Evolutionary conservation across 331 rosid genomes (phyloP), one percentile per base, ranked within the genome.

Genomic region (Prunus yedoensis): DNA sequence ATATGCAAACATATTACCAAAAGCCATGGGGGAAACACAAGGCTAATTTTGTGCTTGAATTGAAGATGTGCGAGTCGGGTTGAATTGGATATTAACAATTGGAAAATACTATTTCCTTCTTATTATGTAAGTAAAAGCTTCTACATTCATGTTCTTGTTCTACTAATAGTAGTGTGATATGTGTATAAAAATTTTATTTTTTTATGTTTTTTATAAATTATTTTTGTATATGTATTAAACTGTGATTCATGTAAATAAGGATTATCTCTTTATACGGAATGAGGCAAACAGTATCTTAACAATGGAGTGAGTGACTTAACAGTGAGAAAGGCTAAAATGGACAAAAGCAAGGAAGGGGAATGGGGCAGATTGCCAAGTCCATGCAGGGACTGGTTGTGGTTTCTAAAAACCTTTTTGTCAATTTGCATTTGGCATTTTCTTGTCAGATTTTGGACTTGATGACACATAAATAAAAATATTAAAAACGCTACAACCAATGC

Each of bases 381-480:
- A 8, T 56, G 35, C 52, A 38, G 43, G 70, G 75, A 35, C 52
- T 45, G 47, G 49, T n/a, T 23, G 10, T 38, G 16, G 62, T 72
- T 71, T 51, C 23, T 47, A 7, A 66, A 75, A 68, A 68, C 1
- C 53, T n/a, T 78, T 73, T 74, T 73, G 76, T 46, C 65, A 81
- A 79, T 68, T n/a, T n/a, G n/a, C n/a, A n/a, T n/a, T 87, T 89
- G 88, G 79, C 94, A 73, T 83, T 83, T 87, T 81, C 84, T 67
- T 85, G 89, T 89, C 89, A 85, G 91, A 79, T 59, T 46, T 71
- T 60, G 81, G 80, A 63, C 61, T 74, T 71, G 77, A 52, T 57
- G 77, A 57, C 46, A 27, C 35, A 1, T 16, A 59, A 60, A 16
- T 18, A 18, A 18, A 25, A 30, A 5, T 17, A 45, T 7, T 27